Percentiles rank a stretch among this genome's conserved stretches.
These are phyloP conservation scores for Euphorbia peplus DNA, from an alignment of 345 rosid species.

Conservation along the genomic window DNA sequence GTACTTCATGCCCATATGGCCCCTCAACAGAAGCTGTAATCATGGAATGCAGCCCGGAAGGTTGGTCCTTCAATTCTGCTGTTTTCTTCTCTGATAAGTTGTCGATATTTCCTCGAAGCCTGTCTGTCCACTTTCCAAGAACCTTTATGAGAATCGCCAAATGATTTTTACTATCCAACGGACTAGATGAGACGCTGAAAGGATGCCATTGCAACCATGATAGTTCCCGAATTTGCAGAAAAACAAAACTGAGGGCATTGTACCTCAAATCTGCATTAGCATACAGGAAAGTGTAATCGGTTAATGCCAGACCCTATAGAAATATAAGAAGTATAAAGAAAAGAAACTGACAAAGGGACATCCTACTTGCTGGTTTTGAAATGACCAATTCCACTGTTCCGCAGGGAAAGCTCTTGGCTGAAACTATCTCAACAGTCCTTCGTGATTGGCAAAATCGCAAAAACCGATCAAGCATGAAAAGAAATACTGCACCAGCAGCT, in stretches of 20 bases:
- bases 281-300: conserved; percentile 5
- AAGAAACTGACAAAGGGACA: background rate
- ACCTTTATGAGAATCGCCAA: conserved; percentile 74
- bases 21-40: conserved; percentile 86
- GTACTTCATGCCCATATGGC: conserved; percentile 80
- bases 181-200: conserved; percentile 92
- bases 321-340: background rate
- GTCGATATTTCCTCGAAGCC: conserved; percentile 48
- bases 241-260: conserved; percentile 82
- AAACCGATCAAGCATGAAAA: conserved; percentile 84
- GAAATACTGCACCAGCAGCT: conserved; percentile 72
- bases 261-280: conserved; percentile 51
- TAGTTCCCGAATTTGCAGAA: conserved; percentile 74
- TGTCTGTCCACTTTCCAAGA: conserved; percentile 74
- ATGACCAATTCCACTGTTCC: conserved; percentile 73
- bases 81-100: conserved; percentile 36
- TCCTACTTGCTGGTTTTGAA: conserved; percentile 68
- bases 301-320: background rate
- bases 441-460: conserved; percentile 88
- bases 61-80: conserved; percentile 29
- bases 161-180: conserved; percentile 66
- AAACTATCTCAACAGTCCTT: conserved; percentile 59
- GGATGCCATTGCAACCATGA: conserved; percentile 99
- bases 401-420: conserved; percentile 72
- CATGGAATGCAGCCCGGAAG: conserved; percentile 18